Evolutionary conservation across 345 rosid species (phyloP).

Genomic region (Hevea brasiliensis): DNA sequence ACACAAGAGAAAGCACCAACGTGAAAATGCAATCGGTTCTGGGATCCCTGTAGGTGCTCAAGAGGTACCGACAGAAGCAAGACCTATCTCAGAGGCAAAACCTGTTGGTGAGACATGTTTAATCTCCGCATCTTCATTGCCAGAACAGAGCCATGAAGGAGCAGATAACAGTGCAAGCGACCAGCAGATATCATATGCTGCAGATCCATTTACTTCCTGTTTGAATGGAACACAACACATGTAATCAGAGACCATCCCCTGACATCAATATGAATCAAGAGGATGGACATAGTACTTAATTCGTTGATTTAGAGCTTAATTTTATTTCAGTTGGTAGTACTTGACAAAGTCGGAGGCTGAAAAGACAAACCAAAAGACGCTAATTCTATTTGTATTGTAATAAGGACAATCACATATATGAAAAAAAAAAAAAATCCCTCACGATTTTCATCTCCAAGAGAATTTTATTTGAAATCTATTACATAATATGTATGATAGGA

Average conservation of each 20-base stretch:
- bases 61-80: constrained; percentile 22
- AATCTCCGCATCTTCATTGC: too few species aligned
- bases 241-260: constrained; percentile 44
- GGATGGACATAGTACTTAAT: constrained; percentile 22
- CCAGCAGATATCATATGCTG: constrained; percentile 15
- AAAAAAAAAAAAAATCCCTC: constrained; percentile 9
- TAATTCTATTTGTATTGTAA: constrained; percentile 6
- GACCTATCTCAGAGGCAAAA: constrained; percentile 37
- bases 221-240: constrained; percentile 37
- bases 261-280: constrained; percentile 51
- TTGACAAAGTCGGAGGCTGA: too few species aligned
- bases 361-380: constrained; percentile 1
- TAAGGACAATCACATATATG: constrained; percentile 11
- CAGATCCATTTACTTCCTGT: not conserved
- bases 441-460: too few species aligned
- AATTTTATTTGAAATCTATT: too few species aligned
- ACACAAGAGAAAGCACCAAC: constrained; percentile 33
- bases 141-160: constrained; percentile 21
- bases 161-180: constrained; percentile 9
- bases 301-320: too few species aligned
- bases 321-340: too few species aligned
- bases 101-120: constrained; percentile 24
- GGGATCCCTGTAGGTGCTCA: constrained; percentile 6
- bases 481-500: too few species aligned
- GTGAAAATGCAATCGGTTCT: constrained; percentile 12